Evolutionary conservation across 345 rosid genomes (phyloP).

Genomic region (Alliaria petiolata): DNA sequence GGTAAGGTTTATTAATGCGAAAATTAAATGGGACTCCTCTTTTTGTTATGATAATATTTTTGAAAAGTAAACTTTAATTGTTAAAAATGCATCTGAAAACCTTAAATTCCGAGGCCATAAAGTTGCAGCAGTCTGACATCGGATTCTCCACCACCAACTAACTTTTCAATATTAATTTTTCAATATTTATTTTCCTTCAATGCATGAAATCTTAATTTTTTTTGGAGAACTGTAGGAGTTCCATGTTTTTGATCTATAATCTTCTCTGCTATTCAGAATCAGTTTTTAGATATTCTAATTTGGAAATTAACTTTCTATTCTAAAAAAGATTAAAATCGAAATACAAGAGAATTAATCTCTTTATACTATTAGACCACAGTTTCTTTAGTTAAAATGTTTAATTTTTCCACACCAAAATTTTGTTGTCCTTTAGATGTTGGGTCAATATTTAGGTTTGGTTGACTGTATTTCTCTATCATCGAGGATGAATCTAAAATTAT

Average conservation of each 20-base stretch:
- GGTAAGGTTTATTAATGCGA: slow-evolving; percentile 8
- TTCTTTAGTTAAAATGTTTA: too few relatives aligned
- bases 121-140: slow-evolving; percentile 10
- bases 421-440: too few relatives aligned
- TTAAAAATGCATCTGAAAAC: slow-evolving; percentile 26
- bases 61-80: neutral
- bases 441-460: neutral
- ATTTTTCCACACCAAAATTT: neutral
- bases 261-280: too few relatives aligned
- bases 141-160: slow-evolving; percentile 13
- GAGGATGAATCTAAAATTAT: neutral
- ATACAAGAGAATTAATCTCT: too few relatives aligned
- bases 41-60: neutral
- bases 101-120: slow-evolving; percentile 22
- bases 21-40: neutral
- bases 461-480: neutral
- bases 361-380: too few relatives aligned
- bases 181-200: neutral
- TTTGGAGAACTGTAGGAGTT: too few relatives aligned
- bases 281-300: too few relatives aligned
- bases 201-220: too few relatives aligned
- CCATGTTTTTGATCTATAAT: too few relatives aligned
- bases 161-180: neutral
- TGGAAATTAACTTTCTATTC: too few relatives aligned
- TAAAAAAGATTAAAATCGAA: too few relatives aligned